Evolutionary conservation across 129 eudicot genomes (phyloP).

Genomic region (Deinandra increscens): DNA sequence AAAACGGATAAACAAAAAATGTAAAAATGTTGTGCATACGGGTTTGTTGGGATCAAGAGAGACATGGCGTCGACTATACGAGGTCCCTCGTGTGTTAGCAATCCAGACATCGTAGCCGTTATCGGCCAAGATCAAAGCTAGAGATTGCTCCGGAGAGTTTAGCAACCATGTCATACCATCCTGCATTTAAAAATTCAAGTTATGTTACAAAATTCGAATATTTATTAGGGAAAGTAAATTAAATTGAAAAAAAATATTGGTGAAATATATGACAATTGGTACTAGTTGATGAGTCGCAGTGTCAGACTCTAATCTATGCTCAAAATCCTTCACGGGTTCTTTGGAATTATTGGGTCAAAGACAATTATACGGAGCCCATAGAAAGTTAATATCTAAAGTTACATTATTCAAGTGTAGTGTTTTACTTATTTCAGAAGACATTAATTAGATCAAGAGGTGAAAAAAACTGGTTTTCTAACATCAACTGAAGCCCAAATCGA

Average conservation of each 20-base stretch:
- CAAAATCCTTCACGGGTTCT: slow-evolving; percentile 25
- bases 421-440: too few species aligned
- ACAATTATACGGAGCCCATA: not conserved
- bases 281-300: slow-evolving; percentile 2
- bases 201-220: not conserved
- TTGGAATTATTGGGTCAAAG: slow-evolving; percentile 33
- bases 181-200: slow-evolving; percentile 35
- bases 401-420: too few species aligned
- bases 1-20: not conserved
- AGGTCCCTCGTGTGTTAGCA: slow-evolving; percentile 83
- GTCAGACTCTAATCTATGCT: not conserved
- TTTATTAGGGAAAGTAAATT: not conserved
- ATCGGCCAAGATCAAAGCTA: slow-evolving; percentile 78
- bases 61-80: slow-evolving; percentile 64
- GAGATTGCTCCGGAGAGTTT: slow-evolving; percentile 63
- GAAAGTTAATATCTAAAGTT: too few species aligned
- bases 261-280: not conserved
- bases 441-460: too few species aligned
- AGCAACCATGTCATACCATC: slow-evolving; percentile 88
- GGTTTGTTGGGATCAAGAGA: slow-evolving; percentile 49
- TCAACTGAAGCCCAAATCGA: too few species aligned
- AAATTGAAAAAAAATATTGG: not conserved
- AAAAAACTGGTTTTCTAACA: too few species aligned
- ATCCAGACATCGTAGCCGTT: slow-evolving; percentile 91
- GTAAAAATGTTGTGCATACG: slow-evolving; percentile 28